Evolutionary conservation across 495 filamentous ascomycete genomes (phyloP).

Genomic region (Rusavskia elegans): DNA sequence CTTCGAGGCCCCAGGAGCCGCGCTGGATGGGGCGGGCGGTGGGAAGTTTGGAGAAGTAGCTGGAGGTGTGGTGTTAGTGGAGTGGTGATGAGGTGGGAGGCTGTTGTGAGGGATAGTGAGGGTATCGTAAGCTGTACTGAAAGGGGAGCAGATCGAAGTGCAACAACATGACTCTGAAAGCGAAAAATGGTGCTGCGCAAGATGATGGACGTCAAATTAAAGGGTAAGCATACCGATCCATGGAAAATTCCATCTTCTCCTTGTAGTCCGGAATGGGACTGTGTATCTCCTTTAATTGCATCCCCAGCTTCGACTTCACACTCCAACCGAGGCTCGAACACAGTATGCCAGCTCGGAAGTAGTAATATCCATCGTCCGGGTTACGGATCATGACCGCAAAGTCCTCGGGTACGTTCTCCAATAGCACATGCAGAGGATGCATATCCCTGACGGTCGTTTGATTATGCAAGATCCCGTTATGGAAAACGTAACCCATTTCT

Average conservation of each 20-base stretch:
- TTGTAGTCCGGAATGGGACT: conserved; percentile 70
- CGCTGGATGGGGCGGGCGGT: conserved; percentile 66
- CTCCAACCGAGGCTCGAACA: conserved; percentile 77
- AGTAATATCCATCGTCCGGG: conserved; percentile 54
- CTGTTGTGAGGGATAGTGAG: not conserved
- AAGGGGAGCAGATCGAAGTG: too few species aligned
- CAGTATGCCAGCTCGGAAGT: conserved; percentile 62
- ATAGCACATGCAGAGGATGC: conserved; percentile 54
- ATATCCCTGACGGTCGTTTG: conserved; percentile 44
- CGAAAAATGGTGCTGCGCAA: not conserved
- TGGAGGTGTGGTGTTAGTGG: conserved; percentile 9
- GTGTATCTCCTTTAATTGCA: conserved; percentile 62
- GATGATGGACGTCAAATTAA: not conserved
- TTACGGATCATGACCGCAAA: conserved; percentile 70
- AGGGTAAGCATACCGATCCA: conserved; percentile 47
- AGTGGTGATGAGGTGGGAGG: not conserved
- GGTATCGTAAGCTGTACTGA: not conserved
- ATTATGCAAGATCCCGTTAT: conserved; percentile 55
- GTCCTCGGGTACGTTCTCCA: conserved; percentile 80
- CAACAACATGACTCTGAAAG: too few species aligned
- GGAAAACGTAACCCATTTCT: conserved; percentile 40
- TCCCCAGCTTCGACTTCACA: conserved; percentile 56
- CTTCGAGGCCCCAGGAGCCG: conserved; percentile 75
- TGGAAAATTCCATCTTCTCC: conserved; percentile 77
- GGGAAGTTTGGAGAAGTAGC: conserved; percentile 70